These are phyloP conservation scores for Dendrobium officinale DNA, from an alignment of 106 monocot species.

Conservation along the genomic window DNA sequence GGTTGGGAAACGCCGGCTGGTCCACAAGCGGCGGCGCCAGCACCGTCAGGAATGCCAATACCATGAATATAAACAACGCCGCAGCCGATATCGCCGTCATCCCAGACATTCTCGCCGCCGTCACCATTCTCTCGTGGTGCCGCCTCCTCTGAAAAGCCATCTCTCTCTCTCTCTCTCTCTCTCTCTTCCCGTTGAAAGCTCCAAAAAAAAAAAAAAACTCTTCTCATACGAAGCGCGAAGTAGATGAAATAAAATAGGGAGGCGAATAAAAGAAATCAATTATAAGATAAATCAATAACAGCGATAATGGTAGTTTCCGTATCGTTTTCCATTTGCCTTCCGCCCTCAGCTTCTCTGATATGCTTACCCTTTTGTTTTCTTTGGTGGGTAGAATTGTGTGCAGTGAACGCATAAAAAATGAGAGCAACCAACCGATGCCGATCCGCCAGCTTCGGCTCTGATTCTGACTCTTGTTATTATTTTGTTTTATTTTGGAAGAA, in stretches of 20 bases:
- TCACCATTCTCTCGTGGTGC: neutral
- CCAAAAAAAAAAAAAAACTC: neutral
- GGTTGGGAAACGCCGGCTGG: neutral
- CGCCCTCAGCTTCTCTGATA: neutral
- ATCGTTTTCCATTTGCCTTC: neutral
- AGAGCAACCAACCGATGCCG: neutral
- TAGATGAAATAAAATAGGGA: neutral
- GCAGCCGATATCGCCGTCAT: neutral
- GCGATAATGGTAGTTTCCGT: neutral
- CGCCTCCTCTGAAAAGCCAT: constrained; percentile 3
- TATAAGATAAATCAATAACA: neutral
- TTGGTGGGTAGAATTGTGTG: neutral
- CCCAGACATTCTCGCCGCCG: neutral
- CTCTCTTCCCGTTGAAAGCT: neutral
- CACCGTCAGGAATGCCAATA: neutral
- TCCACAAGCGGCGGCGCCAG: neutral
- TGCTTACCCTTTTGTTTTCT: neutral
- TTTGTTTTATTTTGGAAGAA: too few relatives aligned
- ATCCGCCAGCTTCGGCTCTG: neutral
- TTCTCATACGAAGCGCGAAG: neutral
- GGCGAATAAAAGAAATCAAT: neutral
- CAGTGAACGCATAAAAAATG: neutral
- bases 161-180: neutral
- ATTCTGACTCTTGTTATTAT: neutral
- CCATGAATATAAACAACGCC: neutral